A percentile compares a stretch with the other conserved stretches of the same genome.
Evolutionary conservation across 2,329 filamentous ascomycete species (phyloP).

Genomic region (Cordyceps fumosorosea): DNA sequence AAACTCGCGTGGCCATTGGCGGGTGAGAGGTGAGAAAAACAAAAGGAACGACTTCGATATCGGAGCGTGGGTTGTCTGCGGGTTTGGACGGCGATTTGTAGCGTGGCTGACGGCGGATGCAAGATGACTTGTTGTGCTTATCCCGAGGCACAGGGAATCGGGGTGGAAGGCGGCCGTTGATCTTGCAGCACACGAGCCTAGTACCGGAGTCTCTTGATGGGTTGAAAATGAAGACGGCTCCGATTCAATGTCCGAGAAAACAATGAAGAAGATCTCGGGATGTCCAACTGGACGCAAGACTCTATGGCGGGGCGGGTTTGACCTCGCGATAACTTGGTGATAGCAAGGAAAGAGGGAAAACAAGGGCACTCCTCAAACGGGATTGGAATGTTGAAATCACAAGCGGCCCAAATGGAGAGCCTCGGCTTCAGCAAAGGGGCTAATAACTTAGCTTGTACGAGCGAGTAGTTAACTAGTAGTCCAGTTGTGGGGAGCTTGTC

Average conservation of each 20-base stretch:
- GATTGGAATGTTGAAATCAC: slow-evolving; percentile 3
- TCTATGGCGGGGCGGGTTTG: neutral
- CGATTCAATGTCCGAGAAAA: neutral
- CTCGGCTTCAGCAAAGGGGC: slow-evolving; percentile 2
- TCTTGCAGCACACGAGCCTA: neutral
- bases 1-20: neutral
- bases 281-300: too few relatives aligned
- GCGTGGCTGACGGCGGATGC: neutral
- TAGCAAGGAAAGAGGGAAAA: neutral
- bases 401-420: neutral
- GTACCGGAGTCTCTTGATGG: neutral
- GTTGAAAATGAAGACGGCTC: neutral
- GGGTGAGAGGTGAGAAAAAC: neutral
- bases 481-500: slow-evolving; percentile 14
- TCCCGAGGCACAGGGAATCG: slow-evolving; percentile 5
- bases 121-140: neutral
- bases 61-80: neutral
- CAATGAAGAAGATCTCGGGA: too few relatives aligned
- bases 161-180: neutral
- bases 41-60: neutral
- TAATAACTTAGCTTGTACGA: too few relatives aligned
- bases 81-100: neutral
- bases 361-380: neutral
- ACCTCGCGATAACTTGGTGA: neutral
- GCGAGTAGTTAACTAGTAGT: too few relatives aligned